Conservation (phyloP, 768 basidiomycete genomes). For the Suillus variegatus region DNA sequence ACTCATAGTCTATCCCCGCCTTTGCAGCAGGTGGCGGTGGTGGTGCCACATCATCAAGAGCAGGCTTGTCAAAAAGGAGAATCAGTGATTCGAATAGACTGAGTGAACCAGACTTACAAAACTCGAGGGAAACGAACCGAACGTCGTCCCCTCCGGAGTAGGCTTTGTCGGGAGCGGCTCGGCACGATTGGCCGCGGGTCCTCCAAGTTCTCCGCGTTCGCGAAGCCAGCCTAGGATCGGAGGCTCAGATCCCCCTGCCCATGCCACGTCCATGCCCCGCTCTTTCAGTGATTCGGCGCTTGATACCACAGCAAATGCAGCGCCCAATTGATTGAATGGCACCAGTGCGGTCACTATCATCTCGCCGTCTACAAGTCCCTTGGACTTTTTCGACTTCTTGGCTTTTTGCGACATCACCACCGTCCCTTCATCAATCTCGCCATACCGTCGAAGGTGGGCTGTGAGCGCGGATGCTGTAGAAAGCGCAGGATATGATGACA, state of each 20-base stretch:
- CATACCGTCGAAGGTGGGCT: slow-evolving; percentile 58
- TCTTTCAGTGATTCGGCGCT: slow-evolving; percentile 52
- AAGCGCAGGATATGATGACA: slow-evolving; percentile 49
- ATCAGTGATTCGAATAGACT: neutral
- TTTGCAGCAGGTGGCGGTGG: slow-evolving; percentile 25
- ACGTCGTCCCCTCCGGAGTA: slow-evolving; percentile 30
- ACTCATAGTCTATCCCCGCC: slow-evolving; percentile 71
- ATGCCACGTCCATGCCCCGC: slow-evolving; percentile 68
- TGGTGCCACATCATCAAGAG: slow-evolving; percentile 9
- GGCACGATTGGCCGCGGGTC: slow-evolving; percentile 8
- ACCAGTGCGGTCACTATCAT: slow-evolving; percentile 73
- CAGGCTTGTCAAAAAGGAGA: neutral
- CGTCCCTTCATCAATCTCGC: slow-evolving; percentile 59
- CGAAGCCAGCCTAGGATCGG: slow-evolving; percentile 72
- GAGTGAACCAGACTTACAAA: slow-evolving; percentile 38
- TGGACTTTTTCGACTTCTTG: slow-evolving; percentile 39
- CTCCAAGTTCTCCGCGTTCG: slow-evolving; percentile 65
- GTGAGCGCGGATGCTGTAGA: slow-evolving; percentile 21
- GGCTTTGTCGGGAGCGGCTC: slow-evolving; percentile 28
- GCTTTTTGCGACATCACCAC: slow-evolving; percentile 71
- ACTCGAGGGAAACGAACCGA: slow-evolving; percentile 60
- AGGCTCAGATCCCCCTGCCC: slow-evolving; percentile 75
- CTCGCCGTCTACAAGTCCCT: slow-evolving; percentile 36
- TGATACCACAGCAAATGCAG: slow-evolving; percentile 76
- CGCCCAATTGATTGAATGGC: slow-evolving; percentile 73